These are phyloP conservation scores for Chrysosporium queenslandicum DNA, from an alignment of 2,329 filamentous ascomycete species.

Conservation along the genomic window DNA sequence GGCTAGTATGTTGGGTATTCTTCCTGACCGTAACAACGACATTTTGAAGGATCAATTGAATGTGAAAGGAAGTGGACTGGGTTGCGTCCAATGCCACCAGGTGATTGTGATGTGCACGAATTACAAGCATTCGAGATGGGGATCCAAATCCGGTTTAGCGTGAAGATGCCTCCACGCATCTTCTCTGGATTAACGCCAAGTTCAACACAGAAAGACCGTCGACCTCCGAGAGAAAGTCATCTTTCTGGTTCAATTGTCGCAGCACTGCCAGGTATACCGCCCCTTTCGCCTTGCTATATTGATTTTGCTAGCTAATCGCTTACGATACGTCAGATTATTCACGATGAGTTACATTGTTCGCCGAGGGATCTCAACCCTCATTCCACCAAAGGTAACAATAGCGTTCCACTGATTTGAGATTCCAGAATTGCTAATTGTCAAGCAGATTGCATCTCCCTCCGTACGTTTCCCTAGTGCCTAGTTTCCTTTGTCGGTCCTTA, in stretches of 20 bases:
- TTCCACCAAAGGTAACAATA: conserved; percentile 79
- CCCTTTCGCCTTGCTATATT: not conserved
- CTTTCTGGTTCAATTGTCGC: conserved; percentile 3
- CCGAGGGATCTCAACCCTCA: conserved; percentile 93
- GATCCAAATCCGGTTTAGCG: conserved; percentile 12
- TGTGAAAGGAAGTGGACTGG: too few species aligned
- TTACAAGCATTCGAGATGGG: not conserved
- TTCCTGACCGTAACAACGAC: conserved; percentile 54
- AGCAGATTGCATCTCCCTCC: conserved; percentile 69
- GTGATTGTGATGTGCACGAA: not conserved
- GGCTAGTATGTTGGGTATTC: conserved; percentile 21
- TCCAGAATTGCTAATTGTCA: conserved; percentile 32
- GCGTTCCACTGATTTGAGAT: conserved; percentile 13
- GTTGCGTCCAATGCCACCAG: too few species aligned
- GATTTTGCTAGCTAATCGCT: conserved; percentile 19
- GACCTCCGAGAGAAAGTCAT: not conserved
- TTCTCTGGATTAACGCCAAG: conserved; percentile 8
- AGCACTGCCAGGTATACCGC: conserved; percentile 3
- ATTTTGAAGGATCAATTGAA: conserved; percentile 37
- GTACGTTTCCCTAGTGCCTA: conserved; percentile 48
- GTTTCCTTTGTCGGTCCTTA: not conserved
- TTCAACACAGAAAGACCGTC: conserved; percentile 9
- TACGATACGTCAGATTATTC: conserved; percentile 31
- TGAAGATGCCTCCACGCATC: conserved; percentile 10
- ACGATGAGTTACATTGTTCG: conserved; percentile 89